Evolutionary conservation across 2,329 filamentous ascomycete genomes (phyloP).

Genomic region (Talaromyces piceae): DNA sequence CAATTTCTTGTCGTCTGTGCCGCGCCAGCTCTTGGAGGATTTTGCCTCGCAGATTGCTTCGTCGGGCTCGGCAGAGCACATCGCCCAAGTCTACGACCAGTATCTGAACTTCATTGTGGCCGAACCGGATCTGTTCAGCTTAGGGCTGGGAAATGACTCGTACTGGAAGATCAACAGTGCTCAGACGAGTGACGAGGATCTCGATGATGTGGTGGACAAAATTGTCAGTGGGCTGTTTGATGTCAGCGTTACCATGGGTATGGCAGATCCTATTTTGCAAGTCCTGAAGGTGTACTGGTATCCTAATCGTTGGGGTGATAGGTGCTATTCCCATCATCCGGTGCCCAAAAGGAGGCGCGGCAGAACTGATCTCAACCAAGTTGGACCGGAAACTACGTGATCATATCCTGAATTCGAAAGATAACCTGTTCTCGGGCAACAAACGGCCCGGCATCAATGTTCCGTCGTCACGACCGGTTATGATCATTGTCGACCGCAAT

Average conservation of each 20-base stretch:
- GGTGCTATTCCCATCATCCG: conserved; percentile 90
- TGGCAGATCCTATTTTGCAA: conserved; percentile 15
- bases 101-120: conserved; percentile 96
- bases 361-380: conserved; percentile 88
- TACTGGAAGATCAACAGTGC: conserved; percentile 97
- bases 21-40: conserved; percentile 83
- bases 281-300: neutral
- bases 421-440: conserved; percentile 77
- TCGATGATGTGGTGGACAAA: conserved; percentile 79
- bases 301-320: conserved; percentile 32
- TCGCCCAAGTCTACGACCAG: conserved; percentile 90
- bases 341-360: conserved; percentile 85
- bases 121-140: conserved; percentile 88
- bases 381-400: conserved; percentile 93
- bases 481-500: conserved; percentile 91
- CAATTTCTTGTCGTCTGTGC: conserved; percentile 93
- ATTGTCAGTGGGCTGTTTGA: conserved; percentile 97
- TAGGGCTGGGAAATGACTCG: conserved; percentile 86
- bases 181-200: conserved; percentile 78
- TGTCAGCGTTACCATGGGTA: conserved; percentile 96
- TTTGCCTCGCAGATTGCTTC: conserved; percentile 83
- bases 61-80: conserved; percentile 77
- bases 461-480: conserved; percentile 70
- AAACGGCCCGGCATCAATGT: conserved; percentile 57
- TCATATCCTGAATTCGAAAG: conserved; percentile 94